Evolutionary conservation across 139 green algal genomes (phyloP), one percentile per base, ranked within the genome.

Genomic region (Pseudopediastrum boryanum): DNA sequence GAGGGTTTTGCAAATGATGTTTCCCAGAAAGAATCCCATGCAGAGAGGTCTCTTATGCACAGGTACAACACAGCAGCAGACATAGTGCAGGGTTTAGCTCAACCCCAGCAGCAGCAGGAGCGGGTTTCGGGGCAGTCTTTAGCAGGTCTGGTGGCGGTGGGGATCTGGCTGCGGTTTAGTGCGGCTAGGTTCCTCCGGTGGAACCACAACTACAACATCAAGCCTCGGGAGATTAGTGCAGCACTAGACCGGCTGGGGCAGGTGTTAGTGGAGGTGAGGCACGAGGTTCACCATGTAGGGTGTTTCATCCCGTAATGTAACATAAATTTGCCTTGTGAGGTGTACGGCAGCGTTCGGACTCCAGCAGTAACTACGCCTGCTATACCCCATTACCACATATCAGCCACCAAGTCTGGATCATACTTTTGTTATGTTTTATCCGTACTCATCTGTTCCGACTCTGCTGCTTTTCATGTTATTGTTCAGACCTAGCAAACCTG

Each of bases 181-280:
- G 80, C 81, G 0, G 79, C 85, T 62, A 83, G 88, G 43, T 80
- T 86, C 65, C 83, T 92, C 35, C 80, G 58, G 13, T 90, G 85
- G 77, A 78, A 78, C 39, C 51, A 69, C 38, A 94, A 94, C 83
- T 95, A 95, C 84, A 95, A 95, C 66, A 70, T 94, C 27, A 94
- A 95, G 83, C 91, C 91, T 19, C 75, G 91, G 8, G 89, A 93
- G 77, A 91, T 94, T 71, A 84, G 68, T 33, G 77, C 84, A 25
- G 90, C 90, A 2, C 87, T 93, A 79, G 84, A 88, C 13, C 27
- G 68, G 25, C 71, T 85, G 38, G 71, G 59, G n/a, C 58, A 63
- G 7, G 41, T 48, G 12, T 35, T 82, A 0, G 16, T 73, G 1
- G 50, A 81, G 71, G 62, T 81, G 21, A 62, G 67, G n/a, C n/a